Evolutionary conservation across 306 rosid species (phyloP), one percentile per base, ranked within the genome.

Genomic region (Erythrophleum fordii): DNA sequence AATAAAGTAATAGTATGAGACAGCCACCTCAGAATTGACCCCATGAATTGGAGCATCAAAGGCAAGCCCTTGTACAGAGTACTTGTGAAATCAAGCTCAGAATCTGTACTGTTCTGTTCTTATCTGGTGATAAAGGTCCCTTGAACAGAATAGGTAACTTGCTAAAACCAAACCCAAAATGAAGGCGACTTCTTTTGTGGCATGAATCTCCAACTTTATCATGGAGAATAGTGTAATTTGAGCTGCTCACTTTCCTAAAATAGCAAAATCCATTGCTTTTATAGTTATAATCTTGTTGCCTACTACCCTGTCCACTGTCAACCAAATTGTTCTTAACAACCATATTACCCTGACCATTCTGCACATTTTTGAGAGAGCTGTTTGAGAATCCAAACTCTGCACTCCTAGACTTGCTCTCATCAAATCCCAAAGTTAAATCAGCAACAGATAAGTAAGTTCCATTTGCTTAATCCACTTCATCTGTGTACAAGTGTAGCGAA

Each of bases 171-270:
- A 72, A 26, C 81, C 77, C 81, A 28, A 22, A 17, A 44, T 18
- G 29, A 66, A 85, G 55, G 25, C 42, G 72, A 6, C 28, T 53
- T 79, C 68, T 81, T 67, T 67, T 75, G 64, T 26, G 52, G 87
- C 99, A 96, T 2, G 55, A 72, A 56, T 77, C 29, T 34, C 61
- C 79, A 31, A 84, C 89, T 81, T 76, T n/a, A 81, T 95, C 99
- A 52, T 89, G 82, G 10, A 91, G 88, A 77, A 93, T 87, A 22
- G 95, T 89, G 80, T 84, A 93, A 83, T 95, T 88, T 61, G 92
- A 90, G 87, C 96, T 86, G 75, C 96, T 93, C 23, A 93, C 79
- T 82, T 88, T 88, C 87, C 98, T 87, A 5, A 72, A 88, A 81
- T 93, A 95, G 73, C 98, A 95, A 17, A 59, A 62, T 26, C 56